A percentile compares a stretch with the other conserved stretches of the same genome.
phyloP scores from a whole-genome alignment of 2,329 filamentous ascomycete genomes.

The Pseudogymnoascus sp. region DNA sequence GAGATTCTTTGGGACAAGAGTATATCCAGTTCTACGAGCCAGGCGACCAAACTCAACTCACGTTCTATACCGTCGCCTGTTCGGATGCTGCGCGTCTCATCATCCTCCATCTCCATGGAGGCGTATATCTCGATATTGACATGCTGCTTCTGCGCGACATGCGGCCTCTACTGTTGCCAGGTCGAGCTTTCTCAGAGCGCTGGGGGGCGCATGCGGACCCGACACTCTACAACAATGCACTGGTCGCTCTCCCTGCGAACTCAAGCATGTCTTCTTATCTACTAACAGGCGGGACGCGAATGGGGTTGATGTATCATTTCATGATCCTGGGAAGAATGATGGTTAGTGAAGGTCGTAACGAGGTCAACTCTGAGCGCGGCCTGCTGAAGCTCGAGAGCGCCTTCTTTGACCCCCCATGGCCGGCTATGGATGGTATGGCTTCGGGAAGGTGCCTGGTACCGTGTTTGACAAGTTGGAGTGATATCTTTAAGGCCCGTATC shows the following conservation, averaged over 20 bases:
- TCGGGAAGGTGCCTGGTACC: neutral
- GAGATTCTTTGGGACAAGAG: neutral
- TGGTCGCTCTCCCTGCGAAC: neutral
- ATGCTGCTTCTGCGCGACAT: slow-evolving; percentile 1
- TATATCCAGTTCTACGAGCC: neutral
- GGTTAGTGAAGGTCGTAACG: neutral
- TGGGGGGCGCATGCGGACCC: neutral
- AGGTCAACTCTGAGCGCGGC: neutral
- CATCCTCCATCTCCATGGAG: slow-evolving; percentile 4
- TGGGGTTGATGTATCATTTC: neutral
- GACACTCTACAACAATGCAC: neutral
- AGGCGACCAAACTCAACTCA: neutral
- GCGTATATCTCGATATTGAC: neutral
- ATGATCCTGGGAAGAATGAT: neutral
- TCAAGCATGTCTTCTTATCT: neutral
- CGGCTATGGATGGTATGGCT: neutral
- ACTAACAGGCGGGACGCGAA: neutral
- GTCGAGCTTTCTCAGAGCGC: neutral
- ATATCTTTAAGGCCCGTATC: slow-evolving; percentile 1
- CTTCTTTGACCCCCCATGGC: neutral
- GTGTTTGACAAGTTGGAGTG: neutral
- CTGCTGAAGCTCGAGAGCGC: neutral
- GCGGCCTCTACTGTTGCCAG: neutral
- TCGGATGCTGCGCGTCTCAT: neutral
- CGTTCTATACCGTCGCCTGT: neutral